Base-by-base conservation (phyloP, 2,329 filamentous ascomycete species). In the Monilinia fructigena region DNA sequence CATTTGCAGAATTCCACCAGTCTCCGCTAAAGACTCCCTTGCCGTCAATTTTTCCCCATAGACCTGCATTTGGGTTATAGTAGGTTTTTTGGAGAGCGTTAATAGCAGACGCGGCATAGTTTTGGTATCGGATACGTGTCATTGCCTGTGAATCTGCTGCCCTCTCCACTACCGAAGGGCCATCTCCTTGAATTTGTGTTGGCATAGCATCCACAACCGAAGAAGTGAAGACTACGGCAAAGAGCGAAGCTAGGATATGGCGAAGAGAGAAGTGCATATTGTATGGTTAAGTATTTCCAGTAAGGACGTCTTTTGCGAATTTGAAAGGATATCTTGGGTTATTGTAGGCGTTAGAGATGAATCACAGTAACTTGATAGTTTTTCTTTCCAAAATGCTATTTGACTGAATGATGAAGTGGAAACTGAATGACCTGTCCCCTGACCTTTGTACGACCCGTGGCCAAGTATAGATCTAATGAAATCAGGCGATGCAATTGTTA, bases 1-100 rank as follows among this genome's bases (percentile, higher is more conserved):
- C 82, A 73, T 91, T 92, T 53, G 85, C 90, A 61, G 83, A 83
- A 72, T 90, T 89, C 89, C 90, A 92, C 90, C 90, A 92, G 5
- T 82, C 80, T 0, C 82, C 82, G 63, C 84, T 77, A 85, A 87
- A 92, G 11, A 89, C 79, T 2, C 89, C 89, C 0, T 81, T 85
- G 2, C 74, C 72, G 2, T 64, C 52, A 3, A 14, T 2, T 12
- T 28, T n/a, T 63, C 84, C 78, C 86, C 87, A 92, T 10, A 90
- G 79, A 2, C 89, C 89, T 0, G 82, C 85, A 1, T 75, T 72
- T 2, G 77, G 68, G 72, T 87, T 82, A 75, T 90, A 91, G 38
- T 64, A 67, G 4, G 18, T 20, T 2, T 45, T 31, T 53, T 67
- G 65, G 10, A 67, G 26, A 6, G 59, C 45, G 10, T 67, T 65